Evolutionary conservation across 2,329 filamentous ascomycete genomes (phyloP).

Genomic region (Neonectria faginata): DNA sequence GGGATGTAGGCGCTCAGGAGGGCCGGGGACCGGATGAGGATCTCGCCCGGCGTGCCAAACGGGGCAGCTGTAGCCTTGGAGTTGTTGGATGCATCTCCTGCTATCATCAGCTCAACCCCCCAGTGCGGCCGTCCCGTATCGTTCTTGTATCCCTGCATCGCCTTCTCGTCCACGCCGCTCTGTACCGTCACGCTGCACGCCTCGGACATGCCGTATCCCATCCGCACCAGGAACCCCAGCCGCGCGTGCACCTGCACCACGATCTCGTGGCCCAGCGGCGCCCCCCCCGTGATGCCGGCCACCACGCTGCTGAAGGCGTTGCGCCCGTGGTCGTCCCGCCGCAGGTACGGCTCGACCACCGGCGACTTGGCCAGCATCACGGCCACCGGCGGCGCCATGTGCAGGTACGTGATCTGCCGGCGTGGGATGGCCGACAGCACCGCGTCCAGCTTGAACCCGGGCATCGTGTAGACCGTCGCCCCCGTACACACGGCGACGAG

Average conservation of each 20-base stretch:
- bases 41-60: constrained; percentile 69
- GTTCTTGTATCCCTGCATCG: constrained; percentile 62
- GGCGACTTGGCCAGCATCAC: constrained; percentile 78
- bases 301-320: constrained; percentile 71
- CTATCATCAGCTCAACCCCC: constrained; percentile 73
- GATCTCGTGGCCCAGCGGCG: constrained; percentile 68
- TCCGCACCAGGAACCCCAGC: constrained; percentile 62
- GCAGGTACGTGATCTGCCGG: constrained; percentile 73
- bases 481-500: constrained; percentile 65
- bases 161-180: constrained; percentile 64
- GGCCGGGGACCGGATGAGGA: constrained; percentile 73
- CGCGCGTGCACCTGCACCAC: constrained; percentile 70
- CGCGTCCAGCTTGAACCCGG: constrained; percentile 73
- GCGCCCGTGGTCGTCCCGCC: constrained; percentile 53
- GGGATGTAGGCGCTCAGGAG: constrained; percentile 78
- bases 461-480: constrained; percentile 75
- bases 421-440: constrained; percentile 72
- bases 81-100: constrained; percentile 55
- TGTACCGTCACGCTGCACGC: constrained; percentile 73
- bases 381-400: constrained; percentile 77
- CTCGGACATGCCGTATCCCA: constrained; percentile 84
- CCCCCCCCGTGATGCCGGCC: constrained; percentile 69
- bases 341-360: constrained; percentile 69
- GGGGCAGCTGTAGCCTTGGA: constrained; percentile 50
- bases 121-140: constrained; percentile 75